Evolutionary conservation across 2,329 filamentous ascomycete species (phyloP).

Genomic region (Ophiostoma sp.): DNA sequence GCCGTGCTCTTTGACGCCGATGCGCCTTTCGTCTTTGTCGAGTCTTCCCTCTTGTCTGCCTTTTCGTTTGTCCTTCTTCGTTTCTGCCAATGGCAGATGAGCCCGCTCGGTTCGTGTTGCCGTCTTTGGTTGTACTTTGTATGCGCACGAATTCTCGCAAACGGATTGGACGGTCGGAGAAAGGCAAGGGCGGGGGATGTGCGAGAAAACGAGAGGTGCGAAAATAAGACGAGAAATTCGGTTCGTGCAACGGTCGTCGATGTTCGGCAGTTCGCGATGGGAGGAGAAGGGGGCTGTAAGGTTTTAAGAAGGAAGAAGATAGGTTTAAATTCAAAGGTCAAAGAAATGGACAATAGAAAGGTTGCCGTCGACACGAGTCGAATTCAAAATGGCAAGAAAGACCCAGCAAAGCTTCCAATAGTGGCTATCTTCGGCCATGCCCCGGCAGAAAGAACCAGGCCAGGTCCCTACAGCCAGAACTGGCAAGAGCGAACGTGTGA

Average conservation of each 20-base stretch:
- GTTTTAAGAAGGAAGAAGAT: not conserved
- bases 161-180: conserved; percentile 6
- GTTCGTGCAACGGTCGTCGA: not conserved
- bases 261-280: not conserved
- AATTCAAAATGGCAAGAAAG: not conserved
- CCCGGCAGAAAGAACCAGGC: not conserved
- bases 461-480: not conserved
- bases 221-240: not conserved
- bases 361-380: not conserved
- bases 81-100: not conserved
- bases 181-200: not conserved
- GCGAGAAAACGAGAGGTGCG: not conserved
- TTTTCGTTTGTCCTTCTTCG: not conserved
- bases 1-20: not conserved
- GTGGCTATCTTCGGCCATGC: conserved; percentile 15
- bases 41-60: not conserved
- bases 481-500: not conserved
- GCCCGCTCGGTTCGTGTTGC: not conserved
- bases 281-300: not conserved
- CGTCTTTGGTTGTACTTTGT: not conserved
- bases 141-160: not conserved
- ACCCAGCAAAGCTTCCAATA: not conserved
- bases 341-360: not conserved
- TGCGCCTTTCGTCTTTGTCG: not conserved
- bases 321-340: not conserved